phyloP scores from a whole-genome alignment of 1,139 yeast genomes.

The Groenewaldozyma auringiensis region DNA sequence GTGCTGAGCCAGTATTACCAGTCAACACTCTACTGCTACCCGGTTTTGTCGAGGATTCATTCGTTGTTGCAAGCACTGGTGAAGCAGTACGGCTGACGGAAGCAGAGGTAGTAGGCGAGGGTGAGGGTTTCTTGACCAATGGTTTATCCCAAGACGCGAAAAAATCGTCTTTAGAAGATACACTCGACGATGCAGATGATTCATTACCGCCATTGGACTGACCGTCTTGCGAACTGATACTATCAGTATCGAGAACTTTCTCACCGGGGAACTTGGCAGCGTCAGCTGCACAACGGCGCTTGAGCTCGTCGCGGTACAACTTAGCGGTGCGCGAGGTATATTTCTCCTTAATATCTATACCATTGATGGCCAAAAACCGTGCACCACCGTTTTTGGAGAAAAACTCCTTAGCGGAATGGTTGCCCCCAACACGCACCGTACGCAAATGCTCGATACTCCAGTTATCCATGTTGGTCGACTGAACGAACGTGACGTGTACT shows the following conservation, averaged over 20 bases:
- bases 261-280: slow-evolving; percentile 59
- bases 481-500: slow-evolving; percentile 91
- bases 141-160: slow-evolving; percentile 90
- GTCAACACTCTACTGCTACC: slow-evolving; percentile 21
- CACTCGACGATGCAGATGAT: slow-evolving; percentile 29
- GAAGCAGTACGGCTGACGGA: slow-evolving; percentile 24
- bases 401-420: slow-evolving; percentile 74
- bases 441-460: slow-evolving; percentile 88
- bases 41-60: slow-evolving; percentile 17
- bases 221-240: slow-evolving; percentile 13
- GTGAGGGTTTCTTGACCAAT: slow-evolving; percentile 38
- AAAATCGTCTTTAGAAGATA: slow-evolving; percentile 59
- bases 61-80: slow-evolving; percentile 15
- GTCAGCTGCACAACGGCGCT: slow-evolving; percentile 59
- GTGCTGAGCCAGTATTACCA: slow-evolving; percentile 20
- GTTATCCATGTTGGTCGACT: slow-evolving; percentile 83
- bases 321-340: slow-evolving; percentile 74
- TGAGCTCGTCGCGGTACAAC: slow-evolving; percentile 72
- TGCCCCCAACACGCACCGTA: slow-evolving; percentile 89
- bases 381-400: slow-evolving; percentile 81
- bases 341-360: slow-evolving; percentile 63
- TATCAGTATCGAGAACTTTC: slow-evolving; percentile 41
- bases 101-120: slow-evolving; percentile 43
- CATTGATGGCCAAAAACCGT: slow-evolving; percentile 43
- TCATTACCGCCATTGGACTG: slow-evolving; percentile 20